phyloP scores from a whole-genome alignment of 2,329 filamentous ascomycete species.

The Microdochium trichocladiopsis region DNA sequence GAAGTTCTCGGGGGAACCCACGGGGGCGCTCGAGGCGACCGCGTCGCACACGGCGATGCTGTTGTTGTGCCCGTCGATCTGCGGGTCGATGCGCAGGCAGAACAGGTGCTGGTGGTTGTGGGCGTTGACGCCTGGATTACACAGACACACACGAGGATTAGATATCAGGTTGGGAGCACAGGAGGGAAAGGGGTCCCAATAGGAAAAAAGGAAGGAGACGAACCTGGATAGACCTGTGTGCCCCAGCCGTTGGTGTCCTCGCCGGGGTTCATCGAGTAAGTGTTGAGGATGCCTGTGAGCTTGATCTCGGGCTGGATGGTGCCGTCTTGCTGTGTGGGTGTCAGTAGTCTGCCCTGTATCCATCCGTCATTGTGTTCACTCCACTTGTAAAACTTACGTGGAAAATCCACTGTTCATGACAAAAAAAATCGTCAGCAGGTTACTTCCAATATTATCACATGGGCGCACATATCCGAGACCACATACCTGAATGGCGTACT shows the following conservation, averaged over 20 bases:
- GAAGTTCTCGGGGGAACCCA: constrained; percentile 74
- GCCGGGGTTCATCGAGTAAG: constrained; percentile 71
- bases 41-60: constrained; percentile 82
- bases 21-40: constrained; percentile 59
- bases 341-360: constrained; percentile 8
- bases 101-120: constrained; percentile 97
- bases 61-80: constrained; percentile 79
- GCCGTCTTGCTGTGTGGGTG: constrained; percentile 59
- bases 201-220: constrained; percentile 1
- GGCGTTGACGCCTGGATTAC: constrained; percentile 63
- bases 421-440: constrained; percentile 21
- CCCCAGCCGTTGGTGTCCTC: constrained; percentile 86
- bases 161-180: neutral
- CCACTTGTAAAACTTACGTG: constrained; percentile 50
- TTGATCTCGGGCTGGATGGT: constrained; percentile 89
- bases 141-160: neutral
- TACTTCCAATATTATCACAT: constrained; percentile 28
- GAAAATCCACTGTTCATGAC: constrained; percentile 70
- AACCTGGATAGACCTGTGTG: constrained; percentile 76
- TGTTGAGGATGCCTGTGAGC: constrained; percentile 88
- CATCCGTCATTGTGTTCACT: too few relatives aligned
- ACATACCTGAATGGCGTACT: constrained; percentile 55
- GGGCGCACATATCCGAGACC: too few relatives aligned
- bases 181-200: neutral
- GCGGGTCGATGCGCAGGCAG: constrained; percentile 80